A percentile compares a stretch with the other conserved stretches of the same genome.
These are phyloP conservation scores for Myxozyma vanderwaltii DNA, from an alignment of 805 yeast genomes.

Conservation along the genomic window DNA sequence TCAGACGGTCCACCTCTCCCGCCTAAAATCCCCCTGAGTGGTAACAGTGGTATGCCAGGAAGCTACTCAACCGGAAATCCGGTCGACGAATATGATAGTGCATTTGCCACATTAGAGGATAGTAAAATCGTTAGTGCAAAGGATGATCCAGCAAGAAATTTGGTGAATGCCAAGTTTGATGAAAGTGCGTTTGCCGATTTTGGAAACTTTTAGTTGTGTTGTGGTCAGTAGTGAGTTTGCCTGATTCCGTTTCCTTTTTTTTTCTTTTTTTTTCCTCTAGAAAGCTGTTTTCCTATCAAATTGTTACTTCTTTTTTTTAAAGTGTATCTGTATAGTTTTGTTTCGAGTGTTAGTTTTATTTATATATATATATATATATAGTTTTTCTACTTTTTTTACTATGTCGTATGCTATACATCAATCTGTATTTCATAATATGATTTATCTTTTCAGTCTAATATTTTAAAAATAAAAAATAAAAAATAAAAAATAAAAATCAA, in stretches of 20 bases:
- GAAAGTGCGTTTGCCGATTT: constrained; percentile 27
- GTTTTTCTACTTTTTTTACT: too few species aligned
- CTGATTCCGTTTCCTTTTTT: too few species aligned
- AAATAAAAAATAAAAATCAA: too few species aligned
- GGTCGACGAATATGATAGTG: constrained; percentile 39
- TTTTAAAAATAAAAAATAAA: too few species aligned
- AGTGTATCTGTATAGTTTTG: constrained; percentile 1
- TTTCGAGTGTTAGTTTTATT: neutral
- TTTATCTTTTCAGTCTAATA: too few species aligned
- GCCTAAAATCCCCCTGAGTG: constrained; percentile 23
- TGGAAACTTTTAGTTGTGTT: constrained; percentile 17
- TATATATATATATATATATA: too few species aligned
- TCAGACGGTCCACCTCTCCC: constrained; percentile 31
- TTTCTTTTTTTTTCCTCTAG: too few species aligned
- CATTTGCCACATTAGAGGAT: constrained; percentile 43
- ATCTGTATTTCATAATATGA: too few species aligned
- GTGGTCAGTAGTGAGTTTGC: neutral
- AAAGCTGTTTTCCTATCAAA: too few species aligned
- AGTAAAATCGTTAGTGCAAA: constrained; percentile 39
- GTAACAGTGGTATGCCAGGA: neutral
- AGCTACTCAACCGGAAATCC: neutral
- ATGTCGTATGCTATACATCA: neutral
- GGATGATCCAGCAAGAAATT: neutral
- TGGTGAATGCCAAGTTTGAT: constrained; percentile 1
- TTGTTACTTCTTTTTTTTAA: neutral